Conservation (phyloP, 1,139 yeast genomes). For the Arxiozyma bovina region DNA sequence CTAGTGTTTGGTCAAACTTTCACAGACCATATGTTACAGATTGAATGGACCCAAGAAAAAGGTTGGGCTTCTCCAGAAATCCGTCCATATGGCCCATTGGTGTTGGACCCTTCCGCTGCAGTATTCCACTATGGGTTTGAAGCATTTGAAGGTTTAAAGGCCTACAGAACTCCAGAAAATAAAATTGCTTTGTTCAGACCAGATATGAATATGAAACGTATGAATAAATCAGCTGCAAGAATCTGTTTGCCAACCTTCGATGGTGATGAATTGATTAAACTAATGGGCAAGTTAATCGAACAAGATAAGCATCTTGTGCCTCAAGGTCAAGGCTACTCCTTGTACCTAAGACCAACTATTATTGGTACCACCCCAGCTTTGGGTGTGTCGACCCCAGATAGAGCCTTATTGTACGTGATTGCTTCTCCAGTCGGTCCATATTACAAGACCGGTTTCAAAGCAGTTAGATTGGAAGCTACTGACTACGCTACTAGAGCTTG, state of each 20-base stretch:
- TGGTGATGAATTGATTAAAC: constrained; percentile 61
- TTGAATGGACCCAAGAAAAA: constrained; percentile 65
- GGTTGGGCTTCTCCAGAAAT: constrained; percentile 90
- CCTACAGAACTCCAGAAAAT: constrained; percentile 65
- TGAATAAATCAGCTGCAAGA: constrained; percentile 81
- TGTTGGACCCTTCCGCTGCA: constrained; percentile 75
- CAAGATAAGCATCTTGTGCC: constrained; percentile 76
- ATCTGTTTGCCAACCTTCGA: constrained; percentile 84
- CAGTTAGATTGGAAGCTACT: constrained; percentile 87
- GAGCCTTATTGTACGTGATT: constrained; percentile 74
- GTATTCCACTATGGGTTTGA: constrained; percentile 95
- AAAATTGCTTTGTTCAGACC: constrained; percentile 80
- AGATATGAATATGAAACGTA: constrained; percentile 81
- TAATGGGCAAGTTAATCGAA: constrained; percentile 64
- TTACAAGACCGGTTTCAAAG: constrained; percentile 86
- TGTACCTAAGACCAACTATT: constrained; percentile 88
- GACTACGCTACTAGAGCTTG: constrained; percentile 94
- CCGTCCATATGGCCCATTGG: constrained; percentile 69
- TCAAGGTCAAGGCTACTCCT: constrained; percentile 73
- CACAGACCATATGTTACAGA: constrained; percentile 82
- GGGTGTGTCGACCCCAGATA: constrained; percentile 75
- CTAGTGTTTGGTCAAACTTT: constrained; percentile 80
- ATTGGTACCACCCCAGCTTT: constrained; percentile 84
- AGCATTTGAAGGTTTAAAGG: constrained; percentile 93
- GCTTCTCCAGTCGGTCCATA: constrained; percentile 94